A percentile compares a stretch with the other conserved stretches of the same genome.
phyloP scores from a whole-genome alignment of 164 flowering plant species.

The Magnolia changhungtana region DNA sequence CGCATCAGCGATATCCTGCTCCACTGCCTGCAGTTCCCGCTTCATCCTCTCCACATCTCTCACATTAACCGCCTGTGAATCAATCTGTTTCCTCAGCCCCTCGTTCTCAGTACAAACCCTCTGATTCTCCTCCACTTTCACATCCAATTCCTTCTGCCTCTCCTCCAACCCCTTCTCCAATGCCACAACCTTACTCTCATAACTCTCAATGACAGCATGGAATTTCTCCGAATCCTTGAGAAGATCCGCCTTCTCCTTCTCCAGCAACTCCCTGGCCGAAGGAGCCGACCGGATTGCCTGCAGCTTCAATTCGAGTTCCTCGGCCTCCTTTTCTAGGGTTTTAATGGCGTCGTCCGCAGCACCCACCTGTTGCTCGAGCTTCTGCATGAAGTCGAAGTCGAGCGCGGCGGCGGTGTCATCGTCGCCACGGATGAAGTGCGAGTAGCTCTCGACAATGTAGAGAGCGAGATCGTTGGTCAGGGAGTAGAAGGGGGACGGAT shows the following conservation, averaged over 20 bases:
- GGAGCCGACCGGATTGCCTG: slow-evolving; percentile 49
- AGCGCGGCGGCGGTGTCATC: slow-evolving; percentile 50
- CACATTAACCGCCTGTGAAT: slow-evolving; percentile 62
- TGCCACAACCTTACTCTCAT: slow-evolving; percentile 21
- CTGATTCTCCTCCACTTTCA: slow-evolving; percentile 45
- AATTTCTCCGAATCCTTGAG: slow-evolving; percentile 75
- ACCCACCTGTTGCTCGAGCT: slow-evolving; percentile 40
- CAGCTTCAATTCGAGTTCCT: slow-evolving; percentile 36
- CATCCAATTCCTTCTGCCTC: slow-evolving; percentile 60
- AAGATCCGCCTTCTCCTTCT: slow-evolving; percentile 53
- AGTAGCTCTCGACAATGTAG: slow-evolving; percentile 45
- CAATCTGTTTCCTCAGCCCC: slow-evolving; percentile 65
- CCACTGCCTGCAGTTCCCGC: slow-evolving; percentile 81
- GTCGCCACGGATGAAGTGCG: slow-evolving; percentile 53
- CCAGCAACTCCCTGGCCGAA: slow-evolving; percentile 43
- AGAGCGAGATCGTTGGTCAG: slow-evolving; percentile 12
- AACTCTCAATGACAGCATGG: slow-evolving; percentile 39
- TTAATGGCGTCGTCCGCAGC: slow-evolving; percentile 22
- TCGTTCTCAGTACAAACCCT: slow-evolving; percentile 71
- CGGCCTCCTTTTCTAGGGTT: slow-evolving; percentile 28
- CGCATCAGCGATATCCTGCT: slow-evolving; percentile 72
- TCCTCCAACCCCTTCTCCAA: slow-evolving; percentile 57
- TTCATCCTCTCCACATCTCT: slow-evolving; percentile 95
- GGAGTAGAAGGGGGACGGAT: not conserved
- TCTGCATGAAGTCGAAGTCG: slow-evolving; percentile 38